Evolutionary conservation across 768 basidiomycete genomes (phyloP).

Genomic region (Polyporus arcularius): DNA sequence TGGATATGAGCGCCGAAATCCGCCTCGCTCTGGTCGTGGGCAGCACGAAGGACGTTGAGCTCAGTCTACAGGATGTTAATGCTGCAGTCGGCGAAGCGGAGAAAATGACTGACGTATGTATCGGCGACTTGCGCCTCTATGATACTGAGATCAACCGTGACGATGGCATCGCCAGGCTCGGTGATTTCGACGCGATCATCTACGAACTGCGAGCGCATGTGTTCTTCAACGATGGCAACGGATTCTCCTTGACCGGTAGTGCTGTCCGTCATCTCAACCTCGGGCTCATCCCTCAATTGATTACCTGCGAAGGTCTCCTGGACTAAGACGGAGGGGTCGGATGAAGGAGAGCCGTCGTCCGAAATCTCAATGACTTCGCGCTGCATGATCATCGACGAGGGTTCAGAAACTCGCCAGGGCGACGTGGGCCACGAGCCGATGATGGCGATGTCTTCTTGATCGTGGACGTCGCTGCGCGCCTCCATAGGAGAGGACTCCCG

Average conservation of each 20-base stretch:
- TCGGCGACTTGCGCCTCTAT: slow-evolving; percentile 11
- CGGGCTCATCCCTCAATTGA: not conserved
- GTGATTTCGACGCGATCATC: not conserved
- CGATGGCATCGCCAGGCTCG: not conserved
- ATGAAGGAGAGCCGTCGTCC: slow-evolving; percentile 6
- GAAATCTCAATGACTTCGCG: slow-evolving; percentile 15
- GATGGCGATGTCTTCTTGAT: slow-evolving; percentile 9
- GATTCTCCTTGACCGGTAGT: not conserved
- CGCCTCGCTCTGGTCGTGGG: slow-evolving; percentile 36
- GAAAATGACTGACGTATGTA: slow-evolving; percentile 14
- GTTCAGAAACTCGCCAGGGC: not conserved
- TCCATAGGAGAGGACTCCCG: slow-evolving; percentile 6
- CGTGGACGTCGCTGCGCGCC: not conserved
- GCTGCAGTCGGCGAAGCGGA: not conserved
- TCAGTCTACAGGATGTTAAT: slow-evolving; percentile 27
- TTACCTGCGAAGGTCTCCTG: not conserved
- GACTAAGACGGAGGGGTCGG: not conserved
- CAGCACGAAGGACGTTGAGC: slow-evolving; percentile 39
- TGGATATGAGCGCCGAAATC: slow-evolving; percentile 43
- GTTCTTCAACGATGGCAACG: not conserved
- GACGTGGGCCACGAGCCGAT: slow-evolving; percentile 21
- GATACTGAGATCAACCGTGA: not conserved
- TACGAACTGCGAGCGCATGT: not conserved
- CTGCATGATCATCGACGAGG: not conserved
- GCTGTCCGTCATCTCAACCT: not conserved